Base-by-base conservation (phyloP, 176 grass and related monocot species). In the Oryza rufipogon region DNA sequence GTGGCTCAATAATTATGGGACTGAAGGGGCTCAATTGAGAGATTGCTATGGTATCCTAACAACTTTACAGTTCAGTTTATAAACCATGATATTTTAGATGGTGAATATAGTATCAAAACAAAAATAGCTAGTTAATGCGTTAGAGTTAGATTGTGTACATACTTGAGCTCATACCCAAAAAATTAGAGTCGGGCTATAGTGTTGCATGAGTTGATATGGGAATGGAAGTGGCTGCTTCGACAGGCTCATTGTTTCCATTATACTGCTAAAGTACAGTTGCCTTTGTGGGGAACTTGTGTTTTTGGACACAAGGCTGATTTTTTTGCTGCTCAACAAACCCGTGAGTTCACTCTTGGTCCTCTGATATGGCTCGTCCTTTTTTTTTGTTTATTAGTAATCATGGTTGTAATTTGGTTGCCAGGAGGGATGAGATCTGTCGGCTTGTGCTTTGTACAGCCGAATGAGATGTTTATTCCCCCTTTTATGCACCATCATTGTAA, bases 1-100 rank as follows among this genome's bases (percentile, higher is more conserved):
- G 66, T 81, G 66, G 76, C 76, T 54, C 23, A 36, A 75, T 54
- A 32, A 58, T 41, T 41, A 49, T 73, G 69, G 22, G 33, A 39
- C 14, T 39, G n/a, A 71, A 66, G 58, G 67, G 39, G 7, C 6
- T 64, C 32, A 41, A 65, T 11, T 4, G 54, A 34, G 7, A 79
- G 60, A 64, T 44, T 17, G 25, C 39, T 15, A 46, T 71, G 42
- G 33, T 74, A 38, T 28, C 71, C 25, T 74, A 68, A 68, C 36
- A 45, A 23, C 45, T 14, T 17, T 10, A 20, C 25, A 25, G 1
- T 81, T 75, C 5, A 16, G 9, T 77, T 56, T 77, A 14, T 64
- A 82, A 46, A 77, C 45, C 17, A 64, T 49, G 66, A 9, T 77
- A 41, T 56, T 48, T 15, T 13, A 52, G 47, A 74, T 36, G 69